Conservation (phyloP, 768 basidiomycete genomes). For the Boletus rufocinnamomeus region DNA sequence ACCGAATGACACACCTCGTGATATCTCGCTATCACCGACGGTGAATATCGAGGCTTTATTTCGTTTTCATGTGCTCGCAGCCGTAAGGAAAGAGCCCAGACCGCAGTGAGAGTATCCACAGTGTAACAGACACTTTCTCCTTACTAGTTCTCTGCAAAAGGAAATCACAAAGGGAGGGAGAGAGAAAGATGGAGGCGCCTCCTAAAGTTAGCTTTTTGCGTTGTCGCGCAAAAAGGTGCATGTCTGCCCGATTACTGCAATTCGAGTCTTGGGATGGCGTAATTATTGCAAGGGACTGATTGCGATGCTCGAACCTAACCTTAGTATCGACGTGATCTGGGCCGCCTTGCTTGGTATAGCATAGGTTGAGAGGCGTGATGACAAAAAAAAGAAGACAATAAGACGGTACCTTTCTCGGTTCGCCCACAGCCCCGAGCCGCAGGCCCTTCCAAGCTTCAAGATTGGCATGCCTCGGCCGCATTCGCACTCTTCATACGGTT, state of each 20-base stretch:
- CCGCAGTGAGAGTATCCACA: neutral
- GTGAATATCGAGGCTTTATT: neutral
- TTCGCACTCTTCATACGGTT: neutral
- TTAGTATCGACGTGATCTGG: neutral
- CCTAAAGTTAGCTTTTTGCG: constrained; percentile 1
- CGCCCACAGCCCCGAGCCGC: neutral
- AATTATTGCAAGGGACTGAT: neutral
- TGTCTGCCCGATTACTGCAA: constrained; percentile 3
- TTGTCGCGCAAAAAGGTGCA: constrained; percentile 7
- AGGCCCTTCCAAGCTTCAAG: neutral
- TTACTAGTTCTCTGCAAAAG: constrained; percentile 6
- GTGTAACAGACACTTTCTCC: neutral
- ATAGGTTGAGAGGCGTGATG: neutral
- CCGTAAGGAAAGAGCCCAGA: neutral
- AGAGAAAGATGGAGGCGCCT: neutral
- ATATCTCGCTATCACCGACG: neutral
- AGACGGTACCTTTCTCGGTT: neutral
- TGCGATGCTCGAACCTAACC: neutral
- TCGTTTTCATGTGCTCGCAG: neutral
- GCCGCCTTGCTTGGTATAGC: neutral
- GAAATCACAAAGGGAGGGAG: constrained; percentile 9
- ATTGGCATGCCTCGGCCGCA: neutral
- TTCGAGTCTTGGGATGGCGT: neutral
- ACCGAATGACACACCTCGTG: constrained; percentile 1
- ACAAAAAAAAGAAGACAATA: constrained; percentile 15